Base-by-base conservation (phyloP, 495 filamentous ascomycete genomes). In the Corynascus novoguineensis region DNA sequence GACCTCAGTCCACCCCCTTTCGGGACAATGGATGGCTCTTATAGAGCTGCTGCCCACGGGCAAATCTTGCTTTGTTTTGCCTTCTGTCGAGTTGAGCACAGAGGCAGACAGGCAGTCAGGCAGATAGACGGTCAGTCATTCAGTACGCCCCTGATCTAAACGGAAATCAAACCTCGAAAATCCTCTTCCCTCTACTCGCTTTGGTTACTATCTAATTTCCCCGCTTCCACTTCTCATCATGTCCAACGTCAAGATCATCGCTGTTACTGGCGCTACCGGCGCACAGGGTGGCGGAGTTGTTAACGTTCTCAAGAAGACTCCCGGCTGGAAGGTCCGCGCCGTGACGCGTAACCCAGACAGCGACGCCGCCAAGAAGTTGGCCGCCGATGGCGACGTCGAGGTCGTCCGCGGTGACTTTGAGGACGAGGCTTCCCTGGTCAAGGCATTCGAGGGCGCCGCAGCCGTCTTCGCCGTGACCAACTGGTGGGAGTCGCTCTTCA, bases 361-460 rank as follows among this genome's bases (percentile, higher is more conserved):
- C 46, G 55, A 45, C 9, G 35, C 55, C 10, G 59, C 59, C 21
- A 55, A 64, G 37, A 40, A 53, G 29, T 41, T 64, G 11, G 38
- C 62, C 17, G 37, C 58, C 35, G 45, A 60, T 12, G 58, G 58
- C 32, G 15, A 31, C 15, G 53, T 65, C 6, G 58, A 65, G 40
- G 53, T 61, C 12, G 64, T 66, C 19, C 42, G 53, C 17, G 68
- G 54, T 0, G 60, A 69, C 51, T 45, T 60, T 0, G 60, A 69
- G 47, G 57, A 68, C 27, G 37, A 57, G 22, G 44, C 27, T 5
- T 58, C 47, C 17, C 35, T 64, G 3, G 22, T 29, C 22, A 34
- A 50, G 15, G 62, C 59, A 7, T 61, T 64, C 35, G 41, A 45
- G 19, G 53, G 58, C 8, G 60, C 29, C 10, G 27, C 46, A 1